These are phyloP conservation scores for Agastache rugosa DNA, from an alignment of 257 asterid species.

Conservation along the genomic window DNA sequence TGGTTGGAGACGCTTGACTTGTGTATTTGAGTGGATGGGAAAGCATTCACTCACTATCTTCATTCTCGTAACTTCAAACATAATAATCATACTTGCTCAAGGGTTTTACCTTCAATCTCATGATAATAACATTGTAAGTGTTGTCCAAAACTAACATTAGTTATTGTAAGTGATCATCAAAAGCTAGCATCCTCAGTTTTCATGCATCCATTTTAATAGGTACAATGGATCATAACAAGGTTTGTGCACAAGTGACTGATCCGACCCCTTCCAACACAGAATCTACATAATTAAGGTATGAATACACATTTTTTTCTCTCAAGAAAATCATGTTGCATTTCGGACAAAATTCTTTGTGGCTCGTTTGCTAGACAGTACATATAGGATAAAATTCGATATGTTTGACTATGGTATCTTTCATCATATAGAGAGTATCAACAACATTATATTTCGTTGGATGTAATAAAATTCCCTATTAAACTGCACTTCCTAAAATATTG, in stretches of 20 bases:
- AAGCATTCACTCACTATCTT: constrained; percentile 74
- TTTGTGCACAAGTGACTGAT: constrained; percentile 44
- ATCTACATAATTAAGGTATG: constrained; percentile 27
- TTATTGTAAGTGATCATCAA: background rate
- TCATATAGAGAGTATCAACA: too few relatives aligned
- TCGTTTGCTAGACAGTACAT: background rate
- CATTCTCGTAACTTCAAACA: constrained; percentile 71
- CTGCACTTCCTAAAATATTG: too few relatives aligned
- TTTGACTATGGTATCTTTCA: too few relatives aligned
- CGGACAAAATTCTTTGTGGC: background rate
- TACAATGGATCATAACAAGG: constrained; percentile 61
- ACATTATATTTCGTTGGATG: too few relatives aligned
- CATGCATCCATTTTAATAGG: constrained; percentile 39
- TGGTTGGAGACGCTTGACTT: constrained; percentile 66
- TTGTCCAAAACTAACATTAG: background rate
- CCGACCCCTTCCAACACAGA: background rate
- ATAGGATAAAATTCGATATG: too few relatives aligned
- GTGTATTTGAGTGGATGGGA: constrained; percentile 72
- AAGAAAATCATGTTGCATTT: background rate
- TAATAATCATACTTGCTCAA: constrained; percentile 66
- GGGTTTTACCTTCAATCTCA: constrained; percentile 74
- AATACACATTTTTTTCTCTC: background rate
- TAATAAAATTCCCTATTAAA: too few relatives aligned
- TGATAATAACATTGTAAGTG: constrained; percentile 73
- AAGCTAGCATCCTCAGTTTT: background rate